Base-by-base conservation (phyloP, 225 moss, liverwort and hornwort genomes). In the Pseudoscleropodium purum region DNA sequence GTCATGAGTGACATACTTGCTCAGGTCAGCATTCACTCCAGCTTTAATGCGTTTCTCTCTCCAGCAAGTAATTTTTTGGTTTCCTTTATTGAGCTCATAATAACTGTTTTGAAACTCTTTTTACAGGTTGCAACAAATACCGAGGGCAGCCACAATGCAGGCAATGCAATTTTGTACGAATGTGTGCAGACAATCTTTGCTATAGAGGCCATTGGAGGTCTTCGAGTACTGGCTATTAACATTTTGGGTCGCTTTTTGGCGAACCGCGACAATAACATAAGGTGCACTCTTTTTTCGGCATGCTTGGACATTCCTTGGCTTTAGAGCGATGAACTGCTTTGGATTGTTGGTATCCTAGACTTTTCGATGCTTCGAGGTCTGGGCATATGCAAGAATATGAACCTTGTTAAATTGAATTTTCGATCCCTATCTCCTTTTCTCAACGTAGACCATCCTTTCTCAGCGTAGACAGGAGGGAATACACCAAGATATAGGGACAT, bases 1-100 rank as follows among this genome's bases (percentile, higher is more conserved):
- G 90, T 95, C n/a, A 97, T 99, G 97, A 96, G 97, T 91, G 98
- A 99, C 86, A 95, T 99, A 87, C 96, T 99, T 92, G 98, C 98
- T 79, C 97, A 99, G 96, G 98, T 98, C 72, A 64, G 36, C 75
- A 86, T 86, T 90, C 65, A 39, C 56, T 87, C 74, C 62, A 82
- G 51, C 92, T 89, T 72, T 67, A 37, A 47, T 69, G 62, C 29
- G 59, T 62, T 79, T 78, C 26, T 75, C 43, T 89, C 41, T 82
- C 57, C 78, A 37, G 72, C 82, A 81, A 47, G 37, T 79, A 60
- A 69, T 85, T 79, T 75, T 34, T n/a, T 61, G 54, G 45, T 75
- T 64, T 41, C 36, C 51, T 78, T 80, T 27, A 36, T 68, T 82
- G 69, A 70, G 56, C 54, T 87, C 60, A 79, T 89, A 79, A 36